Evolutionary conservation across 2,329 filamentous ascomycete species (phyloP).

Genomic region (Lasiodiplodia theobromae): DNA sequence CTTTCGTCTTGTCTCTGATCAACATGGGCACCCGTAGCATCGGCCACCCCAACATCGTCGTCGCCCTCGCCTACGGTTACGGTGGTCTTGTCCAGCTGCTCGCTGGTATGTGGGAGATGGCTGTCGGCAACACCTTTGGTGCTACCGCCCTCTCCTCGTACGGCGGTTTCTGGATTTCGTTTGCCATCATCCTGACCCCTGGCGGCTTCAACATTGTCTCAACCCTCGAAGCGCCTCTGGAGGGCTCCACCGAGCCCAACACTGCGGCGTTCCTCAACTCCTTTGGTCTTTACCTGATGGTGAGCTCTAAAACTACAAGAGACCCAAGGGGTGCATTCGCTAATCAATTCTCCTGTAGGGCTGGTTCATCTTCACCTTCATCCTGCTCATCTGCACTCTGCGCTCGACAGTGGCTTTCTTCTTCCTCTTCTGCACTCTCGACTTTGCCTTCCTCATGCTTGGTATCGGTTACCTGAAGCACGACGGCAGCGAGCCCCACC

Average conservation of each 20-base stretch:
- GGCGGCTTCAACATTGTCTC: slow-evolving; percentile 54
- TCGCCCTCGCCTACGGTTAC: slow-evolving; percentile 51
- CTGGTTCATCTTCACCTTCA: slow-evolving; percentile 66
- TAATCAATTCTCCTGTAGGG: slow-evolving; percentile 51
- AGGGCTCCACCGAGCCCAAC: slow-evolving; percentile 52
- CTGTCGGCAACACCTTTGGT: slow-evolving; percentile 63
- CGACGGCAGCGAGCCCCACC: slow-evolving; percentile 49
- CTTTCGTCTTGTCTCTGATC: slow-evolving; percentile 60
- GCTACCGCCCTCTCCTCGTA: slow-evolving; percentile 63
- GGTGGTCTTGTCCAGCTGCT: slow-evolving; percentile 53
- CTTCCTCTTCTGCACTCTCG: slow-evolving; percentile 64
- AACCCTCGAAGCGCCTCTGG: slow-evolving; percentile 44
- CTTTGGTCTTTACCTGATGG: slow-evolving; percentile 65
- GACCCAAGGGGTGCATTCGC: slow-evolving; percentile 14
- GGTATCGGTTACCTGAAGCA: slow-evolving; percentile 60
- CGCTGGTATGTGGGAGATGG: slow-evolving; percentile 57
- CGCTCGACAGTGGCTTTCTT: slow-evolving; percentile 67
- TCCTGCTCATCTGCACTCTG: slow-evolving; percentile 64
- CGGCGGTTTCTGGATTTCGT: slow-evolving; percentile 64
- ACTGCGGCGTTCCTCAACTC: slow-evolving; percentile 60
- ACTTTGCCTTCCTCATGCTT: slow-evolving; percentile 66
- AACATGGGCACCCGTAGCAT: slow-evolving; percentile 48
- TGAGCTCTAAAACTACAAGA: slow-evolving; percentile 33
- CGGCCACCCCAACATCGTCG: slow-evolving; percentile 48
- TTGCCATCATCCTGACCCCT: slow-evolving; percentile 60